A percentile compares a stretch with the other conserved stretches of the same genome.
These are phyloP conservation scores for Kickxella alabastrina DNA, from an alignment of 192 early-diverging fungal genomes.

Conservation along the genomic window DNA sequence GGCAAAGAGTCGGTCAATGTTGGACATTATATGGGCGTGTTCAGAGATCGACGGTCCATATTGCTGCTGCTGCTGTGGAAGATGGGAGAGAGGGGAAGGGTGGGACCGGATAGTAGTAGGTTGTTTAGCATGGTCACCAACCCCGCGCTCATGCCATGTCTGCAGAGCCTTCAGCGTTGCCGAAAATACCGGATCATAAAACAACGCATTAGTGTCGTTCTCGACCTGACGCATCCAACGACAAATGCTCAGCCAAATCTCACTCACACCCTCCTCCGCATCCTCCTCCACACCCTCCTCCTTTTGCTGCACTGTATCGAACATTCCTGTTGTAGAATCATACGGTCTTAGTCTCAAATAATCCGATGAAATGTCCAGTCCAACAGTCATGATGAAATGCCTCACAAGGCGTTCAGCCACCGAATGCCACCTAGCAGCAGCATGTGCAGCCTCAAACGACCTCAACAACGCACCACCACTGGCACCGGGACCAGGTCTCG, in stretches of 20 bases:
- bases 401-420: constrained; percentile 30
- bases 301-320: not conserved
- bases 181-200: constrained; percentile 43
- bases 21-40: constrained; percentile 44
- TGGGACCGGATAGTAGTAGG: constrained; percentile 6
- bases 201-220: constrained; percentile 43
- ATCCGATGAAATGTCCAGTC: constrained; percentile 40
- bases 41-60: too few species aligned
- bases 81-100: too few species aligned
- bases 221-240: constrained; percentile 45
- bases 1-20: constrained; percentile 52
- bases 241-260: constrained; percentile 42
- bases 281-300: not conserved
- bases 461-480: constrained; percentile 8
- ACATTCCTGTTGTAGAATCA: too few species aligned
- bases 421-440: constrained; percentile 37
- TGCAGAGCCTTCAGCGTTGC: constrained; percentile 27
- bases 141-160: too few species aligned
- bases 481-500: constrained; percentile 7
- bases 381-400: constrained; percentile 48
- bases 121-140: not conserved
- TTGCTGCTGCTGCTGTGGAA: too few species aligned
- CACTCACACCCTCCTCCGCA: constrained; percentile 16
- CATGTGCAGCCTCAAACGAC: constrained; percentile 9
- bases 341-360: constrained; percentile 27